Evolutionary conservation across 768 basidiomycete species (phyloP).

Genomic region (Calocera cornea): DNA sequence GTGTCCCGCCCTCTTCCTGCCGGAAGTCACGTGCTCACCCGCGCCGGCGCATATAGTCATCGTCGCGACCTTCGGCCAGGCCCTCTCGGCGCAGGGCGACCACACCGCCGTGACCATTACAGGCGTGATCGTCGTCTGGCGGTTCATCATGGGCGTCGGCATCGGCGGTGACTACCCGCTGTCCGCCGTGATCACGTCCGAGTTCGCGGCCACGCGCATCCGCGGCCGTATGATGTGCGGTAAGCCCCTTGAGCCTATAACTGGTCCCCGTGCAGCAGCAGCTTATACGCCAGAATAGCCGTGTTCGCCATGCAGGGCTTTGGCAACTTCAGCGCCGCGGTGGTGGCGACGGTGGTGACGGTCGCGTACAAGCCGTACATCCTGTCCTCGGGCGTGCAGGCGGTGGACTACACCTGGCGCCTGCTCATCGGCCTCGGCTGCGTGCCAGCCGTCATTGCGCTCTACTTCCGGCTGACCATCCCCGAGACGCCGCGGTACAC

Average conservation of each 20-base stretch:
- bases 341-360: conserved; percentile 7
- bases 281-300: too few species aligned
- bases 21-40: not conserved
- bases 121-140: conserved; percentile 15
- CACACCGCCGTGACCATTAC: conserved; percentile 6
- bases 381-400: conserved; percentile 7
- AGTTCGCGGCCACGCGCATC: conserved; percentile 14
- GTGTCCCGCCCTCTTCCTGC: not conserved
- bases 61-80: conserved; percentile 25
- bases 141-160: conserved; percentile 17
- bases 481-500: conserved; percentile 16
- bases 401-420: conserved; percentile 3
- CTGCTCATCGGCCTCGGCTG: conserved; percentile 14
- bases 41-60: conserved; percentile 24
- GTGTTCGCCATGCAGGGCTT: conserved; percentile 13
- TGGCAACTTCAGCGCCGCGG: conserved; percentile 13
- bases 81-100: conserved; percentile 22
- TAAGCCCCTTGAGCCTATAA: too few species aligned
- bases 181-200: conserved; percentile 12
- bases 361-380: conserved; percentile 12
- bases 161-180: conserved; percentile 13
- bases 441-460: conserved; percentile 18
- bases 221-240: conserved; percentile 14
- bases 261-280: too few species aligned
- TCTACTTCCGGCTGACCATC: conserved; percentile 73